Base-by-base conservation (phyloP, 345 rosid genomes). In the Citropsis articulata region DNA sequence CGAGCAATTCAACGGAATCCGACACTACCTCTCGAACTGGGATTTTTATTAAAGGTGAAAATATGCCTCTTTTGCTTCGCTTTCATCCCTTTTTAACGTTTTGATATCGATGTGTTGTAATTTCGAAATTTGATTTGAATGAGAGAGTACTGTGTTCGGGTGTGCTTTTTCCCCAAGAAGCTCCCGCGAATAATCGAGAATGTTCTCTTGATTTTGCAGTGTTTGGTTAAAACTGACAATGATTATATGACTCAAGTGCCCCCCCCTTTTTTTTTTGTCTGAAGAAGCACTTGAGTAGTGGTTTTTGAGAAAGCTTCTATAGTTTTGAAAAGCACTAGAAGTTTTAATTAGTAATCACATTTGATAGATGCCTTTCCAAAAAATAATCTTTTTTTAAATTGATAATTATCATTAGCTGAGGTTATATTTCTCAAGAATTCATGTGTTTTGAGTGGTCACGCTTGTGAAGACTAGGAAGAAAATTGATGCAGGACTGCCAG, bases 401-500 rank as follows among this genome's bases (percentile, higher is more conserved):
- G 1, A 45, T 45, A 45, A 45, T 45, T 12, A 3, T 3, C 4
- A 45, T 45, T 22, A 48, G 72, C 14, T 64, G 4, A 12, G 18
- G 40, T 31, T 64, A 30, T 27, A 13, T 64, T 64, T 64, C 38
- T 6, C 16, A 7, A 28, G 56, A 31, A n/a, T 45, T 60, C 31
- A 1, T 74, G 2, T 4, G 65, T n/a, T 36, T 60, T 61, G 16
- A 56, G 28, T 50, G 79, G n/a, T 19, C 53, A 28, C 14, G 21
- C 28, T 64, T 8, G 8, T 76, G 25, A 62, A 35, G 33, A 31
- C 16, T 36, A 67, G 48, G 36, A 4, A 19, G 27, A 5, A 67
- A 57, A 9, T 75, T 79, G 73, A 33, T 66, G 78, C 81, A 86
- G 93, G 93, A 50, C 50, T 89, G 80, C 66, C 93, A 7, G 82